A percentile compares a stretch with the other conserved stretches of the same genome.
phyloP scores from a whole-genome alignment of 2,329 filamentous ascomycete genomes.

The Neonectria sp. region DNA sequence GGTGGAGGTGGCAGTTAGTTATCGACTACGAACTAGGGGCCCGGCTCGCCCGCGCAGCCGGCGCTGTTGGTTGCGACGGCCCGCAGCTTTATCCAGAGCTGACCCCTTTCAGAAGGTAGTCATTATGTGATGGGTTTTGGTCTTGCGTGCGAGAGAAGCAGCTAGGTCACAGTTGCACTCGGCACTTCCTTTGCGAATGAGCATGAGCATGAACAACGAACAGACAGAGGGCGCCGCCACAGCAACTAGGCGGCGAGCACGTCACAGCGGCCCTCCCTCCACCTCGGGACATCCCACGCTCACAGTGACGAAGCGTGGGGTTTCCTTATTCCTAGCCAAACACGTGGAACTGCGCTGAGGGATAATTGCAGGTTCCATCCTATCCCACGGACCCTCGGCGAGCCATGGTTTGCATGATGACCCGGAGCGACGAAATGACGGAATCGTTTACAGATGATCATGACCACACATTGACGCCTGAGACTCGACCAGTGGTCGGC shows the following conservation, averaged over 20 bases:
- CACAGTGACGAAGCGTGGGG: conserved; percentile 36
- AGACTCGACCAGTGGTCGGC: background rate
- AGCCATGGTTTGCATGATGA: conserved; percentile 23
- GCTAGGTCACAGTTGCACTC: background rate
- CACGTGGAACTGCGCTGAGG: conserved; percentile 33
- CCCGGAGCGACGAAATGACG: conserved; percentile 21
- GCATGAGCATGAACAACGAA: background rate
- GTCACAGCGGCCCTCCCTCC: conserved; percentile 26
- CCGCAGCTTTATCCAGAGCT: background rate
- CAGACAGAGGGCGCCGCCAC: background rate
- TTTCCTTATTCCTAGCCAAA: conserved; percentile 20
- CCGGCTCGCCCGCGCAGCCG: background rate
- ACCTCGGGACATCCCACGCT: conserved; percentile 38
- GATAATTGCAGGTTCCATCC: conserved; percentile 24
- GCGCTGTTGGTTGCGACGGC: conserved; percentile 6
- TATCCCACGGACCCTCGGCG: conserved; percentile 13
- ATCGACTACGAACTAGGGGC: conserved; percentile 6
- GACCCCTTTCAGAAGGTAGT: background rate
- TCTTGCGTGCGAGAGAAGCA: background rate
- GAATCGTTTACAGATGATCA: conserved; percentile 9
- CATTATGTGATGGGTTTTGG: background rate
- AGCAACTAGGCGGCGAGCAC: conserved; percentile 27
- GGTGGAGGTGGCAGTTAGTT: background rate
- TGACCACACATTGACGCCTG: conserved; percentile 9
- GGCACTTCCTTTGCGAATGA: background rate